These are phyloP conservation scores for Fistulifera solaris DNA, from an alignment of 108 stramenopile species.

Conservation along the genomic window DNA sequence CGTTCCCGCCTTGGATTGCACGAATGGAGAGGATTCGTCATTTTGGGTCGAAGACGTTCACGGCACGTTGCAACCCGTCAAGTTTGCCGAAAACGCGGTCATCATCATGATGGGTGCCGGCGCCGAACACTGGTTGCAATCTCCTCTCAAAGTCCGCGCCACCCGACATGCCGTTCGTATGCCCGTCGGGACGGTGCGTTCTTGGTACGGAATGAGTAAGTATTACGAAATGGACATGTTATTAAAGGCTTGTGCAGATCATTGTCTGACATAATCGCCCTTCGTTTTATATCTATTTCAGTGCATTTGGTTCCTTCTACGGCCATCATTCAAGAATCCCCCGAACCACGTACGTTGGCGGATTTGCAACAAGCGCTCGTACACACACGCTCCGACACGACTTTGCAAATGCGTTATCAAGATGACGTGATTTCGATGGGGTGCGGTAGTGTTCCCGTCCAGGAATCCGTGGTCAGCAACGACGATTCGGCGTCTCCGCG, in stretches of 20 bases:
- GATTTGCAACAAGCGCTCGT: conserved; percentile 24
- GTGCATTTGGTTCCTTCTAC: conserved; percentile 57
- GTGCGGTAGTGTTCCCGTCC: conserved; percentile 15
- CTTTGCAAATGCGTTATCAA: neutral
- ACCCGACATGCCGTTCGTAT: conserved; percentile 64
- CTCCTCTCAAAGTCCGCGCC: conserved; percentile 26
- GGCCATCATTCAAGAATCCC: conserved; percentile 17
- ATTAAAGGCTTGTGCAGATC: conserved; percentile 21
- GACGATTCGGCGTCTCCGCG: neutral
- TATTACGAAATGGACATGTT: conserved; percentile 46
- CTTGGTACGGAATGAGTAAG: conserved; percentile 74
- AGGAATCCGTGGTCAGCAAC: neutral
- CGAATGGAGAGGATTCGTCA: conserved; percentile 17
- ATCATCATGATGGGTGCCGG: conserved; percentile 59
- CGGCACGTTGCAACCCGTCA: conserved; percentile 13
- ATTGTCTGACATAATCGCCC: neutral
- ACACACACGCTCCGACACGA: neutral
- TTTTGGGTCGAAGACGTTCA: conserved; percentile 19
- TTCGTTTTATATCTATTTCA: conserved; percentile 8
- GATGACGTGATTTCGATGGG: conserved; percentile 24
- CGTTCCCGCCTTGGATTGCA: conserved; percentile 56
- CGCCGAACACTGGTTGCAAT: conserved; percentile 55
- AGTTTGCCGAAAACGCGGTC: conserved; percentile 38
- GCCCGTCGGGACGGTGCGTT: conserved; percentile 18
- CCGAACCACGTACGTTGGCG: conserved; percentile 20